A percentile compares a stretch with the other conserved stretches of the same genome.
Evolutionary conservation across 2,329 filamentous ascomycete species (phyloP).

Genomic region (Botryotinia narcissicola): DNA sequence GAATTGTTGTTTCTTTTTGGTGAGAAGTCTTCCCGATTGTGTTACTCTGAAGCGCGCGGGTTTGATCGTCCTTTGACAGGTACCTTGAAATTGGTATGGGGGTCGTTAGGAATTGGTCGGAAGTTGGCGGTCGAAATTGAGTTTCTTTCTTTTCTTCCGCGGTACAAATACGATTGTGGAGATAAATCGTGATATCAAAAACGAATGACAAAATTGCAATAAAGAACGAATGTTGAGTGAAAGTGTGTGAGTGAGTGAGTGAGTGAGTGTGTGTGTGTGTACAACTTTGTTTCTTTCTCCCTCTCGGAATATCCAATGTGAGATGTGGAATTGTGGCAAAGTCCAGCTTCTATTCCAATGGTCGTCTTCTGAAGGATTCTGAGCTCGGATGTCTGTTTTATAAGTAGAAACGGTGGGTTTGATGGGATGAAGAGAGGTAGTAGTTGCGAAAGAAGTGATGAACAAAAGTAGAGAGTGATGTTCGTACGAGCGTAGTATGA

Average conservation of each 20-base stretch:
- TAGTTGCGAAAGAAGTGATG: neutral
- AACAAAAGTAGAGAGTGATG: neutral
- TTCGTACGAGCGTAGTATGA: neutral
- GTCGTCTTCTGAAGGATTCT: neutral
- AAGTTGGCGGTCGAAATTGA: conserved; percentile 1
- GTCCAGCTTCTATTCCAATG: neutral
- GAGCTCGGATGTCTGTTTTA: neutral
- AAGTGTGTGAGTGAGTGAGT: neutral
- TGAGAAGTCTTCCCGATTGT: neutral
- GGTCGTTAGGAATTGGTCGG: neutral
- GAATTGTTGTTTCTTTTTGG: neutral
- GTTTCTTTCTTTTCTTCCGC: neutral
- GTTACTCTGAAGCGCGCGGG: conserved; percentile 12
- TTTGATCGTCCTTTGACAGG: conserved; percentile 11
- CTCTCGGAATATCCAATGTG: neutral
- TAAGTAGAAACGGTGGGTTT: neutral
- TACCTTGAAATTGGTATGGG: neutral
- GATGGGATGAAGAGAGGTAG: neutral
- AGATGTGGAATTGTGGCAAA: neutral
- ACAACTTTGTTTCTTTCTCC: neutral
- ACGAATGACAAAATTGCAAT: conserved; percentile 1
- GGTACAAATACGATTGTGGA: neutral
- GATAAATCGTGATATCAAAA: neutral
- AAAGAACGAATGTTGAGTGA: neutral
- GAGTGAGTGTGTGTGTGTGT: neutral